phyloP scores from a whole-genome alignment of 306 rosid species.

The Vigna trinervia region DNA sequence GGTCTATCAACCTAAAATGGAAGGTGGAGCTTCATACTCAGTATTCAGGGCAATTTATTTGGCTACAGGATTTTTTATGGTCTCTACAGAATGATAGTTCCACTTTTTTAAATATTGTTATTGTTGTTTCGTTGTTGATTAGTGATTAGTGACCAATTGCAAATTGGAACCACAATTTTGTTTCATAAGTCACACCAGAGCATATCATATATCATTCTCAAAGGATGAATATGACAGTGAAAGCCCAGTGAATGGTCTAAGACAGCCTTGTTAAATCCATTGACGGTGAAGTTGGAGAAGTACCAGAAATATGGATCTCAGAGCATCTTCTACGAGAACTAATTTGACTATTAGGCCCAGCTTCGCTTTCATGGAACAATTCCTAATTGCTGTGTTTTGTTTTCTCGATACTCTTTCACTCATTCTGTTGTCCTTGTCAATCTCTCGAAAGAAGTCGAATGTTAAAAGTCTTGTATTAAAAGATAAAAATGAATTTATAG shows the following conservation, averaged over 20 bases:
- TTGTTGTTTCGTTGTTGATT: not conserved
- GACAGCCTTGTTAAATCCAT: conserved; percentile 27
- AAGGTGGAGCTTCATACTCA: conserved; percentile 12
- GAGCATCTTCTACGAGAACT: conserved; percentile 27
- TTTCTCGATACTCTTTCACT: not conserved
- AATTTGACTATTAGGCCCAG: conserved; percentile 41
- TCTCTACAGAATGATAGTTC: not conserved
- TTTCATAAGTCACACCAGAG: not conserved
- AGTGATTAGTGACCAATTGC: not conserved
- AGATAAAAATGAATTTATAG: not conserved
- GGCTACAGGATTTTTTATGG: not conserved
- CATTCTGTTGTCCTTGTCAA: not conserved
- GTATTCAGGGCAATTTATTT: not conserved
- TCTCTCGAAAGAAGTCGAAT: not conserved
- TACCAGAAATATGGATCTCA: conserved; percentile 28
- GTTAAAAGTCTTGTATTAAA: too few species aligned
- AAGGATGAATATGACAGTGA: conserved; percentile 26
- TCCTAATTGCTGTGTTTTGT: conserved; percentile 25
- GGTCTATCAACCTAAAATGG: conserved; percentile 3
- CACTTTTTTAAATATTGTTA: not conserved
- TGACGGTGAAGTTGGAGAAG: conserved; percentile 40
- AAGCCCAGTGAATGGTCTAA: conserved; percentile 33
- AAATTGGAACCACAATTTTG: conserved; percentile 6
- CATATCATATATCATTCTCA: conserved; percentile 8
- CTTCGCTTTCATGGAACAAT: conserved; percentile 41